Base-by-base conservation (phyloP, 2,329 filamentous ascomycete genomes). In the Phyllachora maydis region DNA sequence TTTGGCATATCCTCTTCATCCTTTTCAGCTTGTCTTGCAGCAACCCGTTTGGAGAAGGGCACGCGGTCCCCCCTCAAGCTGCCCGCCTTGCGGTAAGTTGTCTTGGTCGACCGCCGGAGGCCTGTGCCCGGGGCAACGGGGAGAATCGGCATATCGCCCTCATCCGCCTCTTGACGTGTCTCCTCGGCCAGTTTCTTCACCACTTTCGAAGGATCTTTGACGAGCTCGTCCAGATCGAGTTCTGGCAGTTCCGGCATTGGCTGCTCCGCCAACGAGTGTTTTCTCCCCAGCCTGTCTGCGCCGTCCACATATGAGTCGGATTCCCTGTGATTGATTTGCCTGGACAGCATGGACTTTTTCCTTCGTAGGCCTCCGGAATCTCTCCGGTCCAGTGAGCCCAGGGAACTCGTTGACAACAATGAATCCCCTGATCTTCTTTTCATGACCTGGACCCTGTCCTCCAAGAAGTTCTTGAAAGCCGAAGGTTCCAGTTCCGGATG, bases 381-480 rank as follows among this genome's bases (percentile, higher is more conserved):
- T 46, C 30, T 67, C 53, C 39, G 65, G 30, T 35, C 58, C 32
- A 51, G 28, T 24, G 62, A 50, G 31, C 73, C 61, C 5, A 61
- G 49, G 15, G 68, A 65, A n/a, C n/a, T n/a, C n/a, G n/a, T n/a
- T n/a, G n/a, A n/a, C 22, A 82, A 50, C 18, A 58, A 58, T 32
- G 59, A 72, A 34, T 72, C 81, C 13, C 74, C 73, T 1, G 83
- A 91, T 36, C 78, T 67, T 34, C 83, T 63, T 43, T 81, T 73
- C 36, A 95, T 91, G 17, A 78, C 74, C 35, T 92, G 77, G 8
- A 93, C 79, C 40, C 83, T 72, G 31, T 83, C 90, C 39, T 98
- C 85, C 3, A 98, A 63, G 35, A 95, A 98, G 1, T 75, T 85
- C 47, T 91, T 93, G 57, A 95, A 98, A 36, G 93, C 88, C 40